A percentile compares a stretch with the other conserved stretches of the same genome.
phyloP scores from a whole-genome alignment of 805 yeast species.

The Candida railenensis region DNA sequence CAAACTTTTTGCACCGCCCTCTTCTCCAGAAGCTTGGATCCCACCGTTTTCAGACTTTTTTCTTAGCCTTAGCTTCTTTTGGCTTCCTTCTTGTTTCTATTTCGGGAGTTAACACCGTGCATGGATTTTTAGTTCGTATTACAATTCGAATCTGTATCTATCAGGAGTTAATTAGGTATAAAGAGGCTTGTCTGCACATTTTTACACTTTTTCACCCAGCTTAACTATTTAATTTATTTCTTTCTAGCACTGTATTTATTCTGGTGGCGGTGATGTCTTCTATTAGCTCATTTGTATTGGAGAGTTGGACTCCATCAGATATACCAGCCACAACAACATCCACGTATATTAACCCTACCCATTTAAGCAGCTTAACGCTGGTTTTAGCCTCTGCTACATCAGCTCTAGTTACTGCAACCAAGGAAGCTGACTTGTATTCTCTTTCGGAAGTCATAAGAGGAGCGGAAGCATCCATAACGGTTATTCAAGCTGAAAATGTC shows the following conservation, averaged over 20 bases:
- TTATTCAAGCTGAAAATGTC: conserved; percentile 22
- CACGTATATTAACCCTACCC: conserved; percentile 23
- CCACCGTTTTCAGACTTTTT: too few relatives aligned
- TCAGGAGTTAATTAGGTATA: too few relatives aligned
- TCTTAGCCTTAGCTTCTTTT: too few relatives aligned
- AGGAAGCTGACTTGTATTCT: conserved; percentile 11
- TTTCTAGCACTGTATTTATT: too few relatives aligned
- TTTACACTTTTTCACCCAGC: not conserved
- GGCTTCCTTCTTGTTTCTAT: too few relatives aligned
- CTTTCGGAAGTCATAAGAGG: conserved; percentile 24
- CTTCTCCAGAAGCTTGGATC: too few relatives aligned
- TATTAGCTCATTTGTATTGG: not conserved
- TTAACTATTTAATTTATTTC: not conserved
- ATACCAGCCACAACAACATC: conserved; percentile 18
- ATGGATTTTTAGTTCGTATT: too few relatives aligned
- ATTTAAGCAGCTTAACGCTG: conserved; percentile 16
- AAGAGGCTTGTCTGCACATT: too few relatives aligned
- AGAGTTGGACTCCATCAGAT: conserved; percentile 11
- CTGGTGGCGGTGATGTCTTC: not conserved
- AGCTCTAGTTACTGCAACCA: conserved; percentile 21
- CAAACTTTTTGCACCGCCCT: too few relatives aligned
- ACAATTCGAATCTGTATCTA: too few relatives aligned
- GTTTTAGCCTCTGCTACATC: conserved; percentile 11
- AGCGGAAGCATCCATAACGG: conserved; percentile 31
- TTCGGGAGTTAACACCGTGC: too few relatives aligned